Evolutionary conservation across 805 yeast species (phyloP), one percentile per base, ranked within the genome.

Genomic region (Spathaspora arborariae): DNA sequence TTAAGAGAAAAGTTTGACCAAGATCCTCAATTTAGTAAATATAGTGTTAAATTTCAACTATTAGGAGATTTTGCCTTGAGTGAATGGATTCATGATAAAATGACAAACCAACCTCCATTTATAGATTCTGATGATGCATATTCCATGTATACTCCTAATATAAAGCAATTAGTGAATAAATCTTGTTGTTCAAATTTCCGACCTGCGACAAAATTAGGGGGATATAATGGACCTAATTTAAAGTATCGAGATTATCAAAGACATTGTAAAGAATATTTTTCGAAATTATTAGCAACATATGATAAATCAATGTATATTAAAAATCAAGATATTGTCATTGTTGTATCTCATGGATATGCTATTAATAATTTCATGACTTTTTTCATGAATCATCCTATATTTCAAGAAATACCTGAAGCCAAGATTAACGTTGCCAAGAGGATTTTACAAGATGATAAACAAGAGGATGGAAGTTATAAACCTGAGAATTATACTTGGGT

Each of bases 71-170:
- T 72, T 62, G 77, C 76, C 10, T 54, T 72, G 15, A 63, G 70
- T 39, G 77, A 72, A 50, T 72, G 77, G 77, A 60, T 72, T 51
- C 77, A 72, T 48, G 76, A 72, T 42, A 62, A 63, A 33, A 70
- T 71, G 76, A 57, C 53, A 44, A 60, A 68, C 42, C 65, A 70
- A 50, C 75, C 76, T 9, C 76, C 75, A 4, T 69, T 67, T 49
- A 48, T 54, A 34, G 77, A 72, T 56, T 65, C 73, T 44, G 67
- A 68, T 45, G 75, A 72, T 53, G 77, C 75, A 3, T 72, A 72
- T 54, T 67, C 69, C 47, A 68, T 72, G 74, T 72, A 70, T 47
- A 71, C 74, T 5, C 75, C 76, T 35, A 72, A 72, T 53, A 52
- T 72, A 45, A 70, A 66, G 53, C 45, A 51, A 42, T 50, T 72